A percentile compares a stretch with the other conserved stretches of the same genome.
Conservation (phyloP, 208 protist genomes). For the Crithidia expoeki region DNA sequence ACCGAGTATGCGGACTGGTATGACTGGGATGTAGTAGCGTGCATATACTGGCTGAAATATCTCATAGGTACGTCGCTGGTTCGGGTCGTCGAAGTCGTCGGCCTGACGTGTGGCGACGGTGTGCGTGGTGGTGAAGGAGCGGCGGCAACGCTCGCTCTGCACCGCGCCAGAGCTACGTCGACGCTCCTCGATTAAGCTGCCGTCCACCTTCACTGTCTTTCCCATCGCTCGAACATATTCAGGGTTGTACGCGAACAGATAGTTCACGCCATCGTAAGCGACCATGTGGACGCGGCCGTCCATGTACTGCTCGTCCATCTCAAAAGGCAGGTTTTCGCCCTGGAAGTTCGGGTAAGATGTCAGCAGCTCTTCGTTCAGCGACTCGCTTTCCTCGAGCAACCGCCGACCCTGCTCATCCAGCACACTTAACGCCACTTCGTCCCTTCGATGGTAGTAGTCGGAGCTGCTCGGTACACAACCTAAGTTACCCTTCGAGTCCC, state of each 20-base stretch:
- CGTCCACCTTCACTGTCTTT: constrained; percentile 19
- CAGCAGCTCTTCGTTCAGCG: constrained; percentile 17
- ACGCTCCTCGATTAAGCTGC: constrained; percentile 10
- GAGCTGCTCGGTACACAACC: not conserved
- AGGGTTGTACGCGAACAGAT: constrained; percentile 55
- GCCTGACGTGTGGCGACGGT: constrained; percentile 16
- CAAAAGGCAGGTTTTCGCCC: constrained; percentile 23
- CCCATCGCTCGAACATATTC: constrained; percentile 19
- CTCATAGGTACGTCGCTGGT: constrained; percentile 27
- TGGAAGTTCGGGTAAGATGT: constrained; percentile 22
- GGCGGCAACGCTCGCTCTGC: constrained; percentile 3
- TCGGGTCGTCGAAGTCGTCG: constrained; percentile 19
- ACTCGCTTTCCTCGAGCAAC: not conserved
- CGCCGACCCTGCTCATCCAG: constrained; percentile 6
- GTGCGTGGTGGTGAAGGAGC: constrained; percentile 18
- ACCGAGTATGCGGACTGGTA: constrained; percentile 47
- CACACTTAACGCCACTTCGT: constrained; percentile 15
- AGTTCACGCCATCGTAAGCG: constrained; percentile 51
- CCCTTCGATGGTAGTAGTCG: constrained; percentile 3
- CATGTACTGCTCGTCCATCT: constrained; percentile 34
- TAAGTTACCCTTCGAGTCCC: not conserved
- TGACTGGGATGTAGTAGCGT: constrained; percentile 43
- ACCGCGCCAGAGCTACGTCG: not conserved
- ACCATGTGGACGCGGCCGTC: constrained; percentile 61
- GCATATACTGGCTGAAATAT: constrained; percentile 32